These are phyloP conservation scores for Corynascus novoguineensis DNA, from an alignment of 495 filamentous ascomycete species.

Conservation along the genomic window DNA sequence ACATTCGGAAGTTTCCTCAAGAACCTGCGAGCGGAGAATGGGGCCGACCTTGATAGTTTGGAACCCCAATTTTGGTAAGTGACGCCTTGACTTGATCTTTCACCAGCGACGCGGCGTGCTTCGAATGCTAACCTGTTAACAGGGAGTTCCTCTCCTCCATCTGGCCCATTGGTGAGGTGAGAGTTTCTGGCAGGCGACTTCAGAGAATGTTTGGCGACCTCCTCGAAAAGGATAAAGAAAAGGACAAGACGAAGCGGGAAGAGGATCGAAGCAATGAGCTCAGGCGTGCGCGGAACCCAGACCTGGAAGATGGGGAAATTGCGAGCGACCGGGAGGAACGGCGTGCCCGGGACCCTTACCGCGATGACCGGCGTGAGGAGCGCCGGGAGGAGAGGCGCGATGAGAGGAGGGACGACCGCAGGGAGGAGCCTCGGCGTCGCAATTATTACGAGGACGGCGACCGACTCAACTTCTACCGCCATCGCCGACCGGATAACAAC, in stretches of 20 bases:
- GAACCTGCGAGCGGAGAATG: slow-evolving; percentile 32
- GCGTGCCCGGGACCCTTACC: slow-evolving; percentile 32
- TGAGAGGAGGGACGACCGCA: slow-evolving; percentile 30
- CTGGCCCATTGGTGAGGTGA: slow-evolving; percentile 38
- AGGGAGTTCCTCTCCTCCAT: slow-evolving; percentile 39
- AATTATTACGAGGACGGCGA: slow-evolving; percentile 33
- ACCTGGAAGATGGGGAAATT: slow-evolving; percentile 35
- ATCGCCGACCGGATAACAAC: slow-evolving; percentile 28
- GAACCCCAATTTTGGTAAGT: slow-evolving; percentile 46
- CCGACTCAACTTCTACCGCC: slow-evolving; percentile 32
- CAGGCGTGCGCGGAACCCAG: slow-evolving; percentile 20
- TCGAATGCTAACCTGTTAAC: slow-evolving; percentile 15
- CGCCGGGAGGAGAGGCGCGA: slow-evolving; percentile 28
- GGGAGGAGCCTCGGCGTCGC: slow-evolving; percentile 30
- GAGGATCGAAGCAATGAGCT: slow-evolving; percentile 19
- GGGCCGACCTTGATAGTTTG: slow-evolving; percentile 34
- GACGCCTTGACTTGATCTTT: background rate
- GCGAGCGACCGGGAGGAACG: slow-evolving; percentile 32
- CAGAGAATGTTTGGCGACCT: slow-evolving; percentile 46
- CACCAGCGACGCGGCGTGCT: no score
- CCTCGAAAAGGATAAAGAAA: slow-evolving; percentile 26
- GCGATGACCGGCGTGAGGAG: slow-evolving; percentile 31
- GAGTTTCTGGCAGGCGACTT: slow-evolving; percentile 36
- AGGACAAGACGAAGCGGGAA: slow-evolving; percentile 24
- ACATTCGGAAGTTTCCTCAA: slow-evolving; percentile 43